Percentiles rank a stretch among this genome's conserved stretches.
Conservation (phyloP, 495 filamentous ascomycete genomes). For the Penicillium malachiteum region DNA sequence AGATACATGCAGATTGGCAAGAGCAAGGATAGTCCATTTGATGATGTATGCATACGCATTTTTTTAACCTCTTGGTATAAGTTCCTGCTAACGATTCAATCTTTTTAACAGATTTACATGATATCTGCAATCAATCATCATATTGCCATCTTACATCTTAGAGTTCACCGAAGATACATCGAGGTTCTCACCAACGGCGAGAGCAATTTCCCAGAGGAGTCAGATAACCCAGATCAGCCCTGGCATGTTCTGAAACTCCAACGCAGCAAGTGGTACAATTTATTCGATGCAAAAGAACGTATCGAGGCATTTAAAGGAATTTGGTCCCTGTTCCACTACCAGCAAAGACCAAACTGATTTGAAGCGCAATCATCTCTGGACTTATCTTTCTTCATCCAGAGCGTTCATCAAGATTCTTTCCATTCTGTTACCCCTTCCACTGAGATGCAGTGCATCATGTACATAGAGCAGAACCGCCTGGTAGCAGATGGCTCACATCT, state of each 20-base stretch:
- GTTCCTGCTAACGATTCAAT: background rate
- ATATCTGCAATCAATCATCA: conserved; percentile 82
- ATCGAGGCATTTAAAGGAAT: conserved; percentile 68
- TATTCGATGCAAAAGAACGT: conserved; percentile 67
- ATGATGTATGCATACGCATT: conserved; percentile 53
- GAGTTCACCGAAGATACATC: conserved; percentile 67
- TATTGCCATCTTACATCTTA: conserved; percentile 68
- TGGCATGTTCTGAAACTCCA: conserved; percentile 65
- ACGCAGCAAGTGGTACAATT: conserved; percentile 75
- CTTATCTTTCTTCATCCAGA: background rate
- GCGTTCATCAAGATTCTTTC: background rate
- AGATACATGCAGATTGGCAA: conserved; percentile 73
- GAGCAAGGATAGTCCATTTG: conserved; percentile 43
- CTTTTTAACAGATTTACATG: conserved; percentile 65
- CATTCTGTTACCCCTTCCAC: background rate
- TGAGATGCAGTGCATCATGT: conserved; percentile 6
- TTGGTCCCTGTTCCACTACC: conserved; percentile 73
- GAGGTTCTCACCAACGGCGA: conserved; percentile 45
- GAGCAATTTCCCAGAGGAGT: conserved; percentile 36
- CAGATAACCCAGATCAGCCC: conserved; percentile 49
- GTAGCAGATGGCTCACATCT: background rate
- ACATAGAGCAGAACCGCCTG: background rate
- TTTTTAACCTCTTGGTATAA: background rate
- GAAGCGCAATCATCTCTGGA: background rate
- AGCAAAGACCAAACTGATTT: conserved; percentile 51